Evolutionary conservation across 1,284 basidiomycete genomes (phyloP).

Genomic region (Boletus semigastroideus): DNA sequence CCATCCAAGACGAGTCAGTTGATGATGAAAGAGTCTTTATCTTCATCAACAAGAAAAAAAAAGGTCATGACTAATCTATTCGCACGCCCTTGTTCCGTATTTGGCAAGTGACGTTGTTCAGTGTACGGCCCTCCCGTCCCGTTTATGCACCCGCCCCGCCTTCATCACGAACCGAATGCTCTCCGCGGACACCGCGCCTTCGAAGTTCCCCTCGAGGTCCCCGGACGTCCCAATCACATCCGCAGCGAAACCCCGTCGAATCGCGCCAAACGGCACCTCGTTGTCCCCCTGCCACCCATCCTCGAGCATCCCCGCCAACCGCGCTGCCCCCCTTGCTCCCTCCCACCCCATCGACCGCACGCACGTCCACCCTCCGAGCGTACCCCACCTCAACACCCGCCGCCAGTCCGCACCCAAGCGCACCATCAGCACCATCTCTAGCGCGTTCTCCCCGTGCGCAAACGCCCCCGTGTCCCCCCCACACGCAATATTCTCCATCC

Average conservation of each 20-base stretch:
- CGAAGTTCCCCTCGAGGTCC: constrained; percentile 51
- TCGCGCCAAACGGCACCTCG: constrained; percentile 53
- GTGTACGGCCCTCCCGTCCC: constrained; percentile 32
- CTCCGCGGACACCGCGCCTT: constrained; percentile 42
- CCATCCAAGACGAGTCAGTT: neutral
- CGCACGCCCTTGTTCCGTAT: constrained; percentile 14
- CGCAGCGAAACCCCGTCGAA: constrained; percentile 54
- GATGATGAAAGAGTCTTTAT: too few species aligned
- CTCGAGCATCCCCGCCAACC: constrained; percentile 2
- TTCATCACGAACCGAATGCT: constrained; percentile 61
- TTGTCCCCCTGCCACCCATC: constrained; percentile 43
- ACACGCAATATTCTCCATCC: constrained; percentile 51
- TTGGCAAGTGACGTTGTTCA: constrained; percentile 24
- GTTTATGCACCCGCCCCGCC: constrained; percentile 50
- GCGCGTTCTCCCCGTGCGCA: neutral
- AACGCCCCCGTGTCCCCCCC: constrained; percentile 18
- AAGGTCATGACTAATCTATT: constrained; percentile 19
- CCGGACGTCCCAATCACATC: constrained; percentile 56
- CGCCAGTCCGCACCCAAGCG: constrained; percentile 41
- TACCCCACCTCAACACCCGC: constrained; percentile 58
- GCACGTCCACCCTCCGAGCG: constrained; percentile 53
- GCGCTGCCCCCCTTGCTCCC: constrained; percentile 33
- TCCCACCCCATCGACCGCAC: constrained; percentile 54
- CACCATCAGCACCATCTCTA: neutral
- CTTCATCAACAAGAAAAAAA: too few species aligned